Conservation (phyloP, 805 yeast species). For the Hanseniaspora guilliermondii region DNA sequence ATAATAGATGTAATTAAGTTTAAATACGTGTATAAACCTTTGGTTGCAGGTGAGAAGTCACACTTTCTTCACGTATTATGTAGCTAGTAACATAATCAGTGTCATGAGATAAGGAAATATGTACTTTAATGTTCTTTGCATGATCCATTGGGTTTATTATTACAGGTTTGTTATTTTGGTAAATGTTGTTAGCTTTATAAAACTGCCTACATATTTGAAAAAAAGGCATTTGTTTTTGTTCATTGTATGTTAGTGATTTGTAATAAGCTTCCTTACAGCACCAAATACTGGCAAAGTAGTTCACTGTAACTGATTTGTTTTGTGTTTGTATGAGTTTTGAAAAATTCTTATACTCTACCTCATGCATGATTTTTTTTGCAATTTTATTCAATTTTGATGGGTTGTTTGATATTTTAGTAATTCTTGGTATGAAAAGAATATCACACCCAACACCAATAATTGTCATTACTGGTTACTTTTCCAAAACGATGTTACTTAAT, state of each 20-base stretch:
- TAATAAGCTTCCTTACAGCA: conserved; percentile 4
- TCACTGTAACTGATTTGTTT: not conserved
- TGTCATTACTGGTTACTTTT: no score
- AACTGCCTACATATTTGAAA: not conserved
- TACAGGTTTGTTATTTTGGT: conserved; percentile 1
- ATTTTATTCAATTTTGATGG: not conserved
- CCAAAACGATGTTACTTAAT: no score
- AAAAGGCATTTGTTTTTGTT: not conserved
- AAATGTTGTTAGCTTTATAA: not conserved
- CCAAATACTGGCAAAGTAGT: conserved; percentile 4
- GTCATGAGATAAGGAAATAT: conserved; percentile 12
- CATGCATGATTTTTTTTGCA: conserved; percentile 6
- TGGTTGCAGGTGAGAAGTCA: not conserved
- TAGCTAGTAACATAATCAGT: conserved; percentile 7
- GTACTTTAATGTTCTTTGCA: not conserved
- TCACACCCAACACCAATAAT: conserved; percentile 7
- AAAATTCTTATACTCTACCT: not conserved
- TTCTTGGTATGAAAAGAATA: conserved; percentile 7
- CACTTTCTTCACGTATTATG: not conserved
- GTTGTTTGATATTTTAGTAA: not conserved
- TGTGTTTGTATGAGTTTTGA: not conserved
- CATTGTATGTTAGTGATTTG: conserved; percentile 1
- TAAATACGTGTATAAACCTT: no score
- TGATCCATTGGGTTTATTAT: not conserved
- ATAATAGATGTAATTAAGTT: no score